Evolutionary conservation across 2,329 filamentous ascomycete genomes (phyloP).

Genomic region (Botryotinia narcissicola): DNA sequence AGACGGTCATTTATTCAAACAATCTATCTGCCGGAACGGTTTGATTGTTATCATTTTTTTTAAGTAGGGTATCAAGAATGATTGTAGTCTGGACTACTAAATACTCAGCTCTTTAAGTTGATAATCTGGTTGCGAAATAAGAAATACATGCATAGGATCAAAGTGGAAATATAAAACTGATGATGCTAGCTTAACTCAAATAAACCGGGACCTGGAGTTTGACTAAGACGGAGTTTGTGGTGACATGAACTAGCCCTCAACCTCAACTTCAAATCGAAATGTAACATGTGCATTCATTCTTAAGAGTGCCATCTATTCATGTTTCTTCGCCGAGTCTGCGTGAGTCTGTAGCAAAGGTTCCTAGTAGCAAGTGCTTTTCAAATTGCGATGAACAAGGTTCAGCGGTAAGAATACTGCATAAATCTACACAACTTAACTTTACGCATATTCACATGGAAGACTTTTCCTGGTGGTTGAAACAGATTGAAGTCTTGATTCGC

Average conservation of each 20-base stretch:
- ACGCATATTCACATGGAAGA: no score
- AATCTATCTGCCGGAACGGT: neutral
- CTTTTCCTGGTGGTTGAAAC: neutral
- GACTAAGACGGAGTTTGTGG: neutral
- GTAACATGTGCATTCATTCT: neutral
- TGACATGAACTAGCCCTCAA: no score
- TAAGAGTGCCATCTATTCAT: neutral
- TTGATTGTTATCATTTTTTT: neutral
- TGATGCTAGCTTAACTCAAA: no score
- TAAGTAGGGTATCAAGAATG: neutral
- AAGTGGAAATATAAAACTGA: neutral
- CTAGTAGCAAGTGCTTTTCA: neutral
- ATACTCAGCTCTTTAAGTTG: neutral
- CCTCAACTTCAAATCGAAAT: fast-evolving
- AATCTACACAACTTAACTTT: no score
- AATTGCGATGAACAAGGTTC: neutral
- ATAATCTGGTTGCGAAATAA: neutral
- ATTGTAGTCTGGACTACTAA: neutral
- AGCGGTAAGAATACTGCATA: no score
- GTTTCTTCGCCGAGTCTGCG: no score
- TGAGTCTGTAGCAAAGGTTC: neutral
- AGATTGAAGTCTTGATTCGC: neutral
- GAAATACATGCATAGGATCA: neutral
- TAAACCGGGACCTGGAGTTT: neutral
- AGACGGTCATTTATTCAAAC: no score